Base-by-base conservation (phyloP, 768 basidiomycete genomes). In the Omphalotus guepiniiformis region DNA sequence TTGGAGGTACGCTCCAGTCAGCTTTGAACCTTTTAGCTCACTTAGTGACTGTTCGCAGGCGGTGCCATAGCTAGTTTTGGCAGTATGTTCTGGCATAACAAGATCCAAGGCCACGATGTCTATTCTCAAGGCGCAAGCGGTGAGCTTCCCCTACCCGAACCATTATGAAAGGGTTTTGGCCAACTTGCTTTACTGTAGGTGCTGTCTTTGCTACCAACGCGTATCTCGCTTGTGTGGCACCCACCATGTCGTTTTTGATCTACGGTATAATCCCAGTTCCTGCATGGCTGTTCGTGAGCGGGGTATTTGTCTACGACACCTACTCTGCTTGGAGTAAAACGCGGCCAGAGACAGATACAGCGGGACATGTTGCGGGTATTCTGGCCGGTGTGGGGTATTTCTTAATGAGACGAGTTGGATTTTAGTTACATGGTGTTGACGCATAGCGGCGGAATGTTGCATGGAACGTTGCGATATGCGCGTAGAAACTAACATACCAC, bases 241-340 rank as follows among this genome's bases (percentile, higher is more conserved):
- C 91, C 4, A 76, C 55, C 13, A 69, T 79, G 55, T 82, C 70
- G 1, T 86, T 93, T 60, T 66, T 75, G 6, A 63, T 93, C 35
- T 93, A 88, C 62, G 85, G 80, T 27, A 78, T 91, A 55, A 66
- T 91, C 21, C 90, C 89, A 21, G 70, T 87, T 48, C 88, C 90
- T 0, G 88, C 88, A 0, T 93, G 87, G 86, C 70, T 75, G 2
- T 76, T 77, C 39, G 83, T 90, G 0, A 64, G 77, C 0, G 88
- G 84, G 4, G 62, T 92, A 37, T 81, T 87, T 55, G 60, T 70
- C 9, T 84, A 75, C 52, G 86, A 89, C 55, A 57, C 72, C 1
- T 82, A 74, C 50, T 70, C 64, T 34, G 70, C 75, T 12, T 40
- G 72, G 15, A 57, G 62, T 23, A 61, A 71, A 18, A 39, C 47